A percentile compares a stretch with the other conserved stretches of the same genome.
Conservation (phyloP, 2,329 filamentous ascomycete genomes). For the Diaporthe destruens region DNA sequence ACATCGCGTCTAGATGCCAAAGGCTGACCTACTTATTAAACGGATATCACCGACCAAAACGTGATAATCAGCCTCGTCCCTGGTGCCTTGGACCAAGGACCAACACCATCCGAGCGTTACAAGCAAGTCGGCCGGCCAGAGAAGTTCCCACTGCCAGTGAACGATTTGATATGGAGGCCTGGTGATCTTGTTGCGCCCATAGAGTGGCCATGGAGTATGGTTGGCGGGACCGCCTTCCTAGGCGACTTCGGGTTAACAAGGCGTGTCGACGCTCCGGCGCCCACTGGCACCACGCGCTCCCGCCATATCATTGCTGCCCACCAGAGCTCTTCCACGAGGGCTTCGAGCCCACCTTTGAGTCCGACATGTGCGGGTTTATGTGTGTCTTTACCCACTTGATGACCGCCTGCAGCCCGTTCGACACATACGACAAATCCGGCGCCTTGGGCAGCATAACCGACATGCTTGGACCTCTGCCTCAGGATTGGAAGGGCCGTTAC, state of each 20-base stretch:
- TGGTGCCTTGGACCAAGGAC: constrained; percentile 3
- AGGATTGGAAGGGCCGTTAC: constrained; percentile 7
- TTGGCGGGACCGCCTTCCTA: background rate
- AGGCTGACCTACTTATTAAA: background rate
- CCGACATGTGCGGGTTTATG: constrained; percentile 24
- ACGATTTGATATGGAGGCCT: background rate
- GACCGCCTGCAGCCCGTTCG: background rate
- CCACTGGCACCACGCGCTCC: background rate
- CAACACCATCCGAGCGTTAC: constrained; percentile 12
- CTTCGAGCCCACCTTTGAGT: constrained; percentile 12
- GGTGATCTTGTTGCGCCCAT: constrained; percentile 4
- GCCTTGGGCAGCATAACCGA: background rate
- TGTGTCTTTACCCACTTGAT: constrained; percentile 18
- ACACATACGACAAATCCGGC: background rate
- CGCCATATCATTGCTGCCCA: background rate
- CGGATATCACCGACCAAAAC: background rate
- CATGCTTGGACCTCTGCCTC: background rate
- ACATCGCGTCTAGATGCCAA: background rate
- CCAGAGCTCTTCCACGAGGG: constrained; percentile 24
- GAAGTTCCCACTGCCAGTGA: background rate
- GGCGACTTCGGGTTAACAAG: constrained; percentile 1
- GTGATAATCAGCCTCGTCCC: constrained; percentile 3
- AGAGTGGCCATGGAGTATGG: constrained; percentile 6
- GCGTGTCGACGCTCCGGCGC: background rate
- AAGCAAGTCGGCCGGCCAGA: constrained; percentile 11